Evolutionary conservation across 768 basidiomycete species (phyloP), one percentile per base, ranked within the genome.

Genomic region (Thelephora aurantiotincta): DNA sequence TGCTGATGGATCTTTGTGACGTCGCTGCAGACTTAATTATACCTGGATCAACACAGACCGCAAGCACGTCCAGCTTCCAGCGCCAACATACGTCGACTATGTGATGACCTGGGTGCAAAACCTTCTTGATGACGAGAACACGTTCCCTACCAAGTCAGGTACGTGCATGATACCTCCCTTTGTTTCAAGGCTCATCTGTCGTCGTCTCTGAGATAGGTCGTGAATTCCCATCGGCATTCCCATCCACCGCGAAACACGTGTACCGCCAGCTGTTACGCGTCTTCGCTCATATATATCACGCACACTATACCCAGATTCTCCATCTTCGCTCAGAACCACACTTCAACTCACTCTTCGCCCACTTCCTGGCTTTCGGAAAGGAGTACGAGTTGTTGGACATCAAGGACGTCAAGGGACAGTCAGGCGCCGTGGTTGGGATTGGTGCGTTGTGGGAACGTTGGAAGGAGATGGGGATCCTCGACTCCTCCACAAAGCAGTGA

Each of bases 41-140:
- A 81, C 81, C 1, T 98, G 94, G 94, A 82, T 86, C 50, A 93
- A 89, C 58, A 84, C 89, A 56, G 85, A 82, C 58, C 85, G 91
- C 50, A 89, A 90, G 60, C 81, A 83, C 51, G 81, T 92, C 20
- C 71, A 83, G 53, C 72, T 97, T 0, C 81, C 94, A 1, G 94
- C 94, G 12, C 91, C 94, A 5, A 93, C 88, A 1, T 97, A 97
- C 64, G 90, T 97, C 57, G 94, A 97, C 69, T 94, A 89, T 53
- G 94, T 97, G 57, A 91, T 97, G 84, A 90, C 92, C 3, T 92
- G 90, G 71, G 77, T 96, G 22, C 94, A 98, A 63, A 92, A 87
- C 59, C 73, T 94, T 22, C 71, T 97, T 30, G 89, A 97, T 55
- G 93, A 98, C 67, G 92, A 97, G 58, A 81, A 78, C 55, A 79